Conservation (phyloP, 768 basidiomycete genomes). For the Amanita polypyramis region DNA sequence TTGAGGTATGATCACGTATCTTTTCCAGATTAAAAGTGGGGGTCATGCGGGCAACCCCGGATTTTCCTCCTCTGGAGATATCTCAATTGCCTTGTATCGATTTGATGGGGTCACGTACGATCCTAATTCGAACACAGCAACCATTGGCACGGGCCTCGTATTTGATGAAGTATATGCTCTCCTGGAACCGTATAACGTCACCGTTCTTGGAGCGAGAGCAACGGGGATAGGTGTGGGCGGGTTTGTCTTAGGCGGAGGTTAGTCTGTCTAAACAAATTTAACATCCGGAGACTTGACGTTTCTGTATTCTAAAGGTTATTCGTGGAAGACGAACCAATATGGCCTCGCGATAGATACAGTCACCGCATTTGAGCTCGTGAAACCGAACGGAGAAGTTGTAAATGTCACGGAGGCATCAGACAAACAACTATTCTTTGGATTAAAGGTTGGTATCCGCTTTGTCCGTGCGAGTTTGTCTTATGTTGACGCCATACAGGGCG, state of each 20-base stretch:
- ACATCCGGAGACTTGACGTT: background rate
- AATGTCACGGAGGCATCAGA: constrained; percentile 24
- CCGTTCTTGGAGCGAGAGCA: constrained; percentile 38
- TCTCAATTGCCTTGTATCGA: constrained; percentile 34
- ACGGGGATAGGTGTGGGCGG: constrained; percentile 38
- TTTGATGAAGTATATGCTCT: constrained; percentile 43
- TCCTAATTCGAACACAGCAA: constrained; percentile 17
- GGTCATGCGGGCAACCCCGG: constrained; percentile 34
- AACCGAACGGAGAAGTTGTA: constrained; percentile 38
- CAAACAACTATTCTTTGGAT: constrained; percentile 29
- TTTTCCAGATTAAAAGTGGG: constrained; percentile 43
- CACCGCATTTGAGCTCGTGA: constrained; percentile 41
- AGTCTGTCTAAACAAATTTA: constrained; percentile 18
- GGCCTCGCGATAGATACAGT: constrained; percentile 50
- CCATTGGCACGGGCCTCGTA: constrained; percentile 23
- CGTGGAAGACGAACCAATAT: constrained; percentile 52
- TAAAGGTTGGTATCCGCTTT: constrained; percentile 19
- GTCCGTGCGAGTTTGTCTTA: background rate
- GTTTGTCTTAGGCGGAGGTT: constrained; percentile 35
- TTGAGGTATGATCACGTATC: too few relatives aligned
- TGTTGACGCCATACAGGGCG: constrained; percentile 30
- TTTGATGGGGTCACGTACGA: constrained; percentile 29
- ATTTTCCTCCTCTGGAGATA: constrained; percentile 39
- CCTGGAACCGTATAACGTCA: constrained; percentile 27
- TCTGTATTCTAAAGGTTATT: constrained; percentile 33